Evolutionary conservation across 371 early-diverging fungal species (phyloP).

Genomic region (Mortierella sp.): DNA sequence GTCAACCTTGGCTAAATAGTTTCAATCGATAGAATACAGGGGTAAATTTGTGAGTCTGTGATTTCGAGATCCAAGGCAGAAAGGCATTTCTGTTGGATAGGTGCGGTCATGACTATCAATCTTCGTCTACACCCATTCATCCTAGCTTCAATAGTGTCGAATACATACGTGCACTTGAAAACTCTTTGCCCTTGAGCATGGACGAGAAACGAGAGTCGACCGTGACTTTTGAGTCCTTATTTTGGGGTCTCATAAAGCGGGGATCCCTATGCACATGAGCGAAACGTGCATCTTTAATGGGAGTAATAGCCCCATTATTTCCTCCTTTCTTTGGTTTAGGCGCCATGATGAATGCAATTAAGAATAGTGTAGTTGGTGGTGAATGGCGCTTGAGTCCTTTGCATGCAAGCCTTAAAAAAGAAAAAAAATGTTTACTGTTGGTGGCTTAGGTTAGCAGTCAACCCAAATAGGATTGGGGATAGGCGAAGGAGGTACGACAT

Average conservation of each 20-base stretch:
- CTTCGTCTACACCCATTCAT: neutral
- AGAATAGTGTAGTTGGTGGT: neutral
- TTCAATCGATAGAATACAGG: neutral
- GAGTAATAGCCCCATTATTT: slow-evolving; percentile 29
- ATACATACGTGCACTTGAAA: slow-evolving; percentile 73
- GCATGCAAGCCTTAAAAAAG: slow-evolving; percentile 7
- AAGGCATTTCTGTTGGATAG: neutral
- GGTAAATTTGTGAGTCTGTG: slow-evolving; percentile 1
- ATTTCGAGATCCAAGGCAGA: neutral
- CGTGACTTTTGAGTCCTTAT: slow-evolving; percentile 85
- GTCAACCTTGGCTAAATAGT: slow-evolving; percentile 81
- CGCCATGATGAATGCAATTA: slow-evolving; percentile 23
- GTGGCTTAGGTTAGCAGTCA: slow-evolving; percentile 8
- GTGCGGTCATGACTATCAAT: neutral
- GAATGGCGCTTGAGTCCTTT: neutral
- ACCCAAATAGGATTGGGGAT: too few relatives aligned
- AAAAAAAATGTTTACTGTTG: slow-evolving; percentile 9
- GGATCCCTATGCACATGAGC: slow-evolving; percentile 88
- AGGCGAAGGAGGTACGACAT: too few relatives aligned
- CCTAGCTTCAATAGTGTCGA: neutral
- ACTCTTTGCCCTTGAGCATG: slow-evolving; percentile 85
- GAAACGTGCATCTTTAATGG: slow-evolving; percentile 85
- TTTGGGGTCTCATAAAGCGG: slow-evolving; percentile 86
- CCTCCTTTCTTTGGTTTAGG: slow-evolving; percentile 42
- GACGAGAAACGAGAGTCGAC: slow-evolving; percentile 90